Conservation (phyloP, 1,139 yeast genomes). For the Diutina siamensis region DNA sequence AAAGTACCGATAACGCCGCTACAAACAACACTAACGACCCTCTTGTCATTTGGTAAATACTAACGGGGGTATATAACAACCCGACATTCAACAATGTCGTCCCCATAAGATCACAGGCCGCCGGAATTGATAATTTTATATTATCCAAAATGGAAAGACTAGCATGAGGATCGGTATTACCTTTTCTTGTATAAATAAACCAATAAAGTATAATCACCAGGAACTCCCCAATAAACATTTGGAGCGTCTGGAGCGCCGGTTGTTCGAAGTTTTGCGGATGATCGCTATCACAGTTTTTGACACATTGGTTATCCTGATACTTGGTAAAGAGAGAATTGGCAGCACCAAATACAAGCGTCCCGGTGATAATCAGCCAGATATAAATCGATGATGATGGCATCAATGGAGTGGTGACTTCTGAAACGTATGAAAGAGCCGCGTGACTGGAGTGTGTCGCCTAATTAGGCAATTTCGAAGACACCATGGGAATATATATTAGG, state of each 20-base stretch:
- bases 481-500: too few relatives aligned
- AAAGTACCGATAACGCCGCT: conserved; percentile 57
- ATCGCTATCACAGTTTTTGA: conserved; percentile 36
- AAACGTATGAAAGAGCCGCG: too few relatives aligned
- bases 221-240: conserved; percentile 72
- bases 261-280: conserved; percentile 48
- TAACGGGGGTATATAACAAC: conserved; percentile 65
- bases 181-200: conserved; percentile 16
- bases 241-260: conserved; percentile 70
- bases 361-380: conserved; percentile 23
- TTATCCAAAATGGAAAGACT: conserved; percentile 12
- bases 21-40: conserved; percentile 73
- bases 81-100: conserved; percentile 75
- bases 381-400: neutral
- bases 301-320: conserved; percentile 69
- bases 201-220: conserved; percentile 38
- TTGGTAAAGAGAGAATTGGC: conserved; percentile 66
- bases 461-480: too few relatives aligned
- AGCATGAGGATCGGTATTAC: neutral
- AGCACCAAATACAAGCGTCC: conserved; percentile 59
- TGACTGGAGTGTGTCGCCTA: too few relatives aligned
- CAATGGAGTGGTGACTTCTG: too few relatives aligned
- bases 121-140: conserved; percentile 41
- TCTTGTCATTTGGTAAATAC: conserved; percentile 75
- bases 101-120: conserved; percentile 60